Evolutionary conservation across 495 filamentous ascomycete genomes (phyloP).

Genomic region (Trichoderma orchidacearum): DNA sequence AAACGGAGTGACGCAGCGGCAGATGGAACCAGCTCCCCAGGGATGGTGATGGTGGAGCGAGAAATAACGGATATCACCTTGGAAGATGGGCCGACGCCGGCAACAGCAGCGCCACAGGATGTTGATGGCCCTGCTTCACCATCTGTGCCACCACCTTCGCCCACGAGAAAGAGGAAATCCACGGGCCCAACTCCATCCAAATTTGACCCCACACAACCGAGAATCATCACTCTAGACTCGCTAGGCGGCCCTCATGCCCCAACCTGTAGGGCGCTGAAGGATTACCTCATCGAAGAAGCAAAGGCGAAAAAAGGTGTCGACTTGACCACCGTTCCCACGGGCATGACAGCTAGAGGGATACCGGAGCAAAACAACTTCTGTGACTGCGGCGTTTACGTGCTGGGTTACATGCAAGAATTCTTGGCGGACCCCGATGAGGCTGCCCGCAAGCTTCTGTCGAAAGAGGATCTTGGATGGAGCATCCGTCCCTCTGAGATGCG

Average conservation of each 20-base stretch:
- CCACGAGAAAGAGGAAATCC: neutral
- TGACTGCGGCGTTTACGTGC: slow-evolving; percentile 79
- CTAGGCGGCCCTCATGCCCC: slow-evolving; percentile 45
- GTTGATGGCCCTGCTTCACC: neutral
- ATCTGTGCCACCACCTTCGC: neutral
- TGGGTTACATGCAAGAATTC: slow-evolving; percentile 75
- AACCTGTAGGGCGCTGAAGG: slow-evolving; percentile 51
- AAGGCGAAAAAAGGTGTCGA: slow-evolving; percentile 41
- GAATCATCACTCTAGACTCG: slow-evolving; percentile 85
- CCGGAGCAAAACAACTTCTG: slow-evolving; percentile 73
- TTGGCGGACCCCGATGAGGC: slow-evolving; percentile 55
- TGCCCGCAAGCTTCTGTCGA: slow-evolving; percentile 19
- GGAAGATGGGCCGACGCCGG: neutral
- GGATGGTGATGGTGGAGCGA: slow-evolving; percentile 7
- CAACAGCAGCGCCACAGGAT: neutral
- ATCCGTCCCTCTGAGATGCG: slow-evolving; percentile 21
- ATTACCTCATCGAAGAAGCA: slow-evolving; percentile 66
- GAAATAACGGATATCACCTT: slow-evolving; percentile 4
- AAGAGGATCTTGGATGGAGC: slow-evolving; percentile 17
- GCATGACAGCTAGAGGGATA: slow-evolving; percentile 52
- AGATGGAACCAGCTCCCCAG: slow-evolving; percentile 5
- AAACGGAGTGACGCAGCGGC: slow-evolving; percentile 8
- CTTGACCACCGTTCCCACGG: slow-evolving; percentile 36
- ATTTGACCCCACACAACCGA: slow-evolving; percentile 30
- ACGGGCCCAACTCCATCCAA: slow-evolving; percentile 5